Evolutionary conservation across 2,329 filamentous ascomycete species (phyloP), one percentile per base, ranked within the genome.

Genomic region (Tolypocladium guangdongense): DNA sequence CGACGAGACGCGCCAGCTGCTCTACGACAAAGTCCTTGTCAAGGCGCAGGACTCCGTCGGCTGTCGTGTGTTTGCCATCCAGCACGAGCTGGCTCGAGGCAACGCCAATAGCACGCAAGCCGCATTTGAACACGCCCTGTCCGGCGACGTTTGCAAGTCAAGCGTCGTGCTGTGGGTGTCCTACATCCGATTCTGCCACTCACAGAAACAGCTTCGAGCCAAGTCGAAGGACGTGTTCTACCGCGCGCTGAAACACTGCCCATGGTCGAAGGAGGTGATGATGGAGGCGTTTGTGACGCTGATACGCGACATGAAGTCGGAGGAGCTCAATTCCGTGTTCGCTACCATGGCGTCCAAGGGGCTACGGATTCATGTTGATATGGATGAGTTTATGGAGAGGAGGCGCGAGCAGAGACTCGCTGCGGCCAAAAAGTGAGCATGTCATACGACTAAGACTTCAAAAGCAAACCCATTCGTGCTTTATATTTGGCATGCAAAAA

Each of bases 1-100:
- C 56, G 88, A 95, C 60, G 86, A 88, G 20, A 81, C 95, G 22
- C 82, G 87, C n/a, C 74, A 78, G 7, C 69, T 88, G 10, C 71
- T 91, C 12, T 69, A 77, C 22, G 74, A 76, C 64, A 77, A 77
- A 62, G 67, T 82, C 0, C 66, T 78, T 2, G 58, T 64, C 7
- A 59, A 63, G 18, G 50, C 55, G 7, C 66, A 73, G 51, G 76
- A 78, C 60, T 68, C 69, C 41, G 57, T 76, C 14, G 67, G 67
- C 56, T 74, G 66, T 57, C 73, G 76, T 8, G 57, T 74, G 14
- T 80, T 81, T 62, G 72, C 76, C 24, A 73, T 82, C 49, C 66
- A 69, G n/a, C 71, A 80, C 60, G 79, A 81, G 60, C 63, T 75
- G 18, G 64, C 62, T 20, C 66, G 65, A 12, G 78, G 77, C 7